Evolutionary conservation across 169 alveolate genomes (phyloP).

Genomic region (Plasmodium coatneyi): DNA sequence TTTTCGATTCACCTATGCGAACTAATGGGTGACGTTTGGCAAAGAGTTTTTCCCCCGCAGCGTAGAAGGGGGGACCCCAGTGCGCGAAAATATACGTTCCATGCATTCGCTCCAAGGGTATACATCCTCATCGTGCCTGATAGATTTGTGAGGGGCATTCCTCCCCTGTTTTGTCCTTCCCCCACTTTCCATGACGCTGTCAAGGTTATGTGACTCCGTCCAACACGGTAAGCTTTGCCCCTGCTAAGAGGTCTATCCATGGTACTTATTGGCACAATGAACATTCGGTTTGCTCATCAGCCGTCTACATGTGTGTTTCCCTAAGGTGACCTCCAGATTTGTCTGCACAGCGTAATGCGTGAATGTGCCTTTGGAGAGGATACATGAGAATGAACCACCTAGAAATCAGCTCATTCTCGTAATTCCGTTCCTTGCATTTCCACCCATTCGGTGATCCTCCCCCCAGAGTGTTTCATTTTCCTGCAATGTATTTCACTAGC

Average conservation of each 20-base stretch:
- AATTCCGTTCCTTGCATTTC: background rate
- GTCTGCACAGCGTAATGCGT: background rate
- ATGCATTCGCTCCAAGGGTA: background rate
- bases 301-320: background rate
- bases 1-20: background rate
- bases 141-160: background rate
- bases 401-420: background rate
- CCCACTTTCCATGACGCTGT: background rate
- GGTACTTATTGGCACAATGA: background rate
- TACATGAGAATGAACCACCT: background rate
- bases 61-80: background rate
- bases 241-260: background rate
- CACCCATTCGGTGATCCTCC: background rate
- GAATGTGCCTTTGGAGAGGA: background rate
- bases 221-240: background rate
- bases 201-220: background rate
- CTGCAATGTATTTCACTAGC: background rate
- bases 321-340: background rate
- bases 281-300: background rate
- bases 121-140: background rate
- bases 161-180: background rate
- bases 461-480: background rate
- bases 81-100: background rate
- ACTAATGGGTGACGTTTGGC: background rate
- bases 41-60: background rate